Base-by-base conservation (phyloP, 164 flowering plant genomes). In the Euptelea pleiosperma region DNA sequence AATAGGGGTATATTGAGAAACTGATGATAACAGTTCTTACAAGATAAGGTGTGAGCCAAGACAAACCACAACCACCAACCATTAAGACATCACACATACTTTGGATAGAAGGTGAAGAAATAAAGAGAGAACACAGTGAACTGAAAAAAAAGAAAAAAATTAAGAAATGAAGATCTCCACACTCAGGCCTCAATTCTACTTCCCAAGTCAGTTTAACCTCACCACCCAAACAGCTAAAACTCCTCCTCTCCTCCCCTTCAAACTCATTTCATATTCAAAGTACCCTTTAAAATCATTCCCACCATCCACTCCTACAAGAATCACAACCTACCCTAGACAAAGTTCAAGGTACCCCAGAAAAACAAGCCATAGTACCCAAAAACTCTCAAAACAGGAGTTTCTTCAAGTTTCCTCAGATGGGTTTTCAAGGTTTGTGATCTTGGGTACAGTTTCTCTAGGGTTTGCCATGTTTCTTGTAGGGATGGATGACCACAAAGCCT, bases 401-500 rank as follows among this genome's bases (percentile, higher is more conserved):
- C 35, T n/a, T 8, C 30, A 52, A 55, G 54, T 31, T 43, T 57
- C 37, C 3, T 36, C 57, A 65, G 26, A 65, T 58, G 76, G 68
- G 65, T 26, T 43, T 16, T 68, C 80, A 29, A 80, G 74, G 49
- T 12, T 41, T 53, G 62, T 78, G 66, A 34, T 81, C 2, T 6
- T 82, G 3, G 85, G 91, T 22, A 78, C 87, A 24, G 69, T 74
- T 6, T 74, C 90, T 0, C 8, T 87, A 0, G 92, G 91, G 9
- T 3, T 85, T 18, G 72, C 72, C 47, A 5, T 84, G 69, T 12
- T 85, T 5, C 16, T 84, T 6, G 70, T 81, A 71, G 82, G 77
- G 1, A 28, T 78, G 60, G 82, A 70, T 44, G 87, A 70, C 9
- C 58, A 62, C 6, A 82, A 72, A 75, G 98, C 96, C 0, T 19